Evolutionary conservation across 1,139 yeast genomes (phyloP).

Genomic region (Yamadazyma atlantica): DNA sequence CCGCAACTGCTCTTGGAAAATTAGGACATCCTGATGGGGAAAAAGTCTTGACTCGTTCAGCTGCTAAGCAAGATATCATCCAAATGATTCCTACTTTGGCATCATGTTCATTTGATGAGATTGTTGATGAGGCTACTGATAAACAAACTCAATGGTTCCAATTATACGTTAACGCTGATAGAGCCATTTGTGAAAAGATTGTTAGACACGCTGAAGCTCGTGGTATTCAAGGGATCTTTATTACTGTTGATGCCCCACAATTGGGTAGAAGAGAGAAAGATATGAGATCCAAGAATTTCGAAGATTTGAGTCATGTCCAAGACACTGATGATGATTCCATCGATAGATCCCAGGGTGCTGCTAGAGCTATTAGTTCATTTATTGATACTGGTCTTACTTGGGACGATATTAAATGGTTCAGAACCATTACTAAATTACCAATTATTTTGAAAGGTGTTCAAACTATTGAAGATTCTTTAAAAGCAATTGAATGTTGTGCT

Average conservation of each 20-base stretch:
- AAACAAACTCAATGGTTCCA: slow-evolving; percentile 83
- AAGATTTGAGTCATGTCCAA: slow-evolving; percentile 54
- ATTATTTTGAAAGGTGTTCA: slow-evolving; percentile 71
- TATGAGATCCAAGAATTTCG: slow-evolving; percentile 36
- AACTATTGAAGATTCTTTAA: slow-evolving; percentile 63
- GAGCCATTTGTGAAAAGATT: slow-evolving; percentile 53
- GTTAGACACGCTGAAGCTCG: slow-evolving; percentile 71
- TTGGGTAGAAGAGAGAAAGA: slow-evolving; percentile 88
- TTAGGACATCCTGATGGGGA: slow-evolving; percentile 82
- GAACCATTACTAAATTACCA: slow-evolving; percentile 60
- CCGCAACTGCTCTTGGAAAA: slow-evolving; percentile 81
- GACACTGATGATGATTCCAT: slow-evolving; percentile 52
- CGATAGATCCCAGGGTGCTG: slow-evolving; percentile 80
- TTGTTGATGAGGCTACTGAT: slow-evolving; percentile 54
- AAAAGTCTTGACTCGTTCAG: slow-evolving; percentile 70
- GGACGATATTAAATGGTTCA: slow-evolving; percentile 63
- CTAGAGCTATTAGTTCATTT: slow-evolving; percentile 79
- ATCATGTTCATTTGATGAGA: slow-evolving; percentile 72
- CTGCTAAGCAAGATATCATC: slow-evolving; percentile 63
- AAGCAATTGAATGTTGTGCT: slow-evolving; percentile 61
- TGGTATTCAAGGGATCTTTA: slow-evolving; percentile 77
- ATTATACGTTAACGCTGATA: slow-evolving; percentile 71
- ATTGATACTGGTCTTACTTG: slow-evolving; percentile 79
- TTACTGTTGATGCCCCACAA: slow-evolving; percentile 94
- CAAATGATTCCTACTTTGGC: slow-evolving; percentile 86